Percentiles rank a stretch among this genome's conserved stretches.
Conservation (phyloP, 805 yeast species). For the Ogataea sp. region DNA sequence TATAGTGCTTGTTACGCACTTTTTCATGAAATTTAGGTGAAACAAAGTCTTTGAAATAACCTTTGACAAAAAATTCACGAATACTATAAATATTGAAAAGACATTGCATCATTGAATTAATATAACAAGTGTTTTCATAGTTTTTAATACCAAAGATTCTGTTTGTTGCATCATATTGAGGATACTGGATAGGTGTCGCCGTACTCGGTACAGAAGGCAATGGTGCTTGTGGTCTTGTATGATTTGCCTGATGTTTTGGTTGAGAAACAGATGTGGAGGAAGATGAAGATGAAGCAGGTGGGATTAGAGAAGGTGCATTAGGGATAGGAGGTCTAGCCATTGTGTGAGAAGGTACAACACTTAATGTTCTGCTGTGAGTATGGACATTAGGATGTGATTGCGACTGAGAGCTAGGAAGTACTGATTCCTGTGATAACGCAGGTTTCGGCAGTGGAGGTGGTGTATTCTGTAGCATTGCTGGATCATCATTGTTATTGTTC, state of each 20-base stretch:
- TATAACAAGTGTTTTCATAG: slow-evolving; percentile 68
- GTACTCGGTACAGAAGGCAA: slow-evolving; percentile 20
- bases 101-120: slow-evolving; percentile 67
- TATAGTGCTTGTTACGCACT: too few species aligned
- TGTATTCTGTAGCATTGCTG: too few species aligned
- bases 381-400: too few species aligned
- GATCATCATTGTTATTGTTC: too few species aligned
- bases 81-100: slow-evolving; percentile 48
- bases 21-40: too few species aligned
- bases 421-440: too few species aligned
- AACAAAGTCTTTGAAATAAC: too few species aligned
- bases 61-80: slow-evolving; percentile 38
- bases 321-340: neutral
- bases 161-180: neutral
- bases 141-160: slow-evolving; percentile 40
- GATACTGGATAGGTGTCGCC: neutral
- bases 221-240: slow-evolving; percentile 5
- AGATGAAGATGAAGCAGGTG: neutral
- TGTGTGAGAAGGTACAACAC: too few species aligned
- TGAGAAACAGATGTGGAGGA: slow-evolving; percentile 6
- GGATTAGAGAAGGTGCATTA: neutral
- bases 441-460: too few species aligned
- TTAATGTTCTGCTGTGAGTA: neutral
- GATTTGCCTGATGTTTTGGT: neutral
- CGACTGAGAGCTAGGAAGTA: too few species aligned